Conservation (phyloP, 768 basidiomycete species). For the Sarcomyxa edulis region DNA sequence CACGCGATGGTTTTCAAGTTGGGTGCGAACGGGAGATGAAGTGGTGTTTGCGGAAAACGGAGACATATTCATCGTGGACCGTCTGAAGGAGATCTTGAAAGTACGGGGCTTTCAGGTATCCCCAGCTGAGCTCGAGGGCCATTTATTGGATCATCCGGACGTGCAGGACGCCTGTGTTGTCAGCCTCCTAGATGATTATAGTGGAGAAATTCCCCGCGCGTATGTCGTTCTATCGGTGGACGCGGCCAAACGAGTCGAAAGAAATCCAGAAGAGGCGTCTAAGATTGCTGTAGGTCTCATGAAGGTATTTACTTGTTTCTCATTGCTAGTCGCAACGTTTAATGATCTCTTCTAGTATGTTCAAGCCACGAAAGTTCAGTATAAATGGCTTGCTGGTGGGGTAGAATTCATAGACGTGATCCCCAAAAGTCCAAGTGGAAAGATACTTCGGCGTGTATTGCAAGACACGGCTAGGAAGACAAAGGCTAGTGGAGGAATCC, state of each 20-base stretch:
- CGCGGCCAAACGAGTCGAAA: slow-evolving; percentile 28
- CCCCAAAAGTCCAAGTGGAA: slow-evolving; percentile 72
- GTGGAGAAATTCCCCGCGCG: slow-evolving; percentile 69
- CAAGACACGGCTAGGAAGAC: slow-evolving; percentile 39
- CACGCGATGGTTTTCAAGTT: slow-evolving; percentile 11
- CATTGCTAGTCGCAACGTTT: neutral
- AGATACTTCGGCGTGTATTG: slow-evolving; percentile 45
- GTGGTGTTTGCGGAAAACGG: slow-evolving; percentile 53
- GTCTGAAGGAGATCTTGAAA: slow-evolving; percentile 77
- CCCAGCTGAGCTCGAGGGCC: slow-evolving; percentile 64
- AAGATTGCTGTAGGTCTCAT: slow-evolving; percentile 39
- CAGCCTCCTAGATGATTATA: slow-evolving; percentile 66
- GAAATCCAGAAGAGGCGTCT: slow-evolving; percentile 25
- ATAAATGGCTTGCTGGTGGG: slow-evolving; percentile 59
- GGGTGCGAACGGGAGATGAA: slow-evolving; percentile 71
- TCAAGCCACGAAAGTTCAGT: slow-evolving; percentile 49
- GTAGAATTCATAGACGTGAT: slow-evolving; percentile 57
- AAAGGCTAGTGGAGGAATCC: too few relatives aligned
- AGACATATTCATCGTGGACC: slow-evolving; percentile 68
- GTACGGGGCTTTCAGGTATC: slow-evolving; percentile 57
- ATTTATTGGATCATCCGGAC: slow-evolving; percentile 54
- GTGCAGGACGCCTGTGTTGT: slow-evolving; percentile 64
- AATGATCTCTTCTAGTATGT: slow-evolving; percentile 38
- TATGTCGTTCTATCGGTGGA: slow-evolving; percentile 52
- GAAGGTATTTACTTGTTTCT: too few relatives aligned